Conservation (phyloP, 108 stramenopile genomes). For the Chaetoceros tenuissimus region DNA sequence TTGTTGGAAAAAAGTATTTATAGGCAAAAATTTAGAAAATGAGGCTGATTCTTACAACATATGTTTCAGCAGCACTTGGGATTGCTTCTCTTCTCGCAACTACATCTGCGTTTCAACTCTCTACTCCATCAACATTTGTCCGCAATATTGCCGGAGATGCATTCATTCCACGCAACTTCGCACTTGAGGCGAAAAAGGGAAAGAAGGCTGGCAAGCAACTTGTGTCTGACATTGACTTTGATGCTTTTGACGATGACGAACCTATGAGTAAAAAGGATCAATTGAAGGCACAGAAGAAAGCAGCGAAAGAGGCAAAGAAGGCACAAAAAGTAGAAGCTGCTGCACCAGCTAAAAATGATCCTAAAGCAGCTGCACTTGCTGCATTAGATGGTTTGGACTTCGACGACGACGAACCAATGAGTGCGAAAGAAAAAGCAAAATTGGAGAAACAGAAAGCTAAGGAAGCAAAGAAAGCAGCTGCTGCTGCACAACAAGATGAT, state of each 20-base stretch:
- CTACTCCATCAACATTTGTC: too few species aligned
- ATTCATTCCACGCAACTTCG: too few species aligned
- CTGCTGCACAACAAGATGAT: not conserved
- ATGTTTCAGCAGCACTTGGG: too few species aligned
- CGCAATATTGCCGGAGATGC: too few species aligned
- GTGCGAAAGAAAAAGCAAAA: conserved; percentile 13
- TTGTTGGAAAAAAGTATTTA: too few species aligned
- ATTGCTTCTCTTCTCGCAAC: too few species aligned
- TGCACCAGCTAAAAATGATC: conserved; percentile 28
- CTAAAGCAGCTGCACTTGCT: conserved; percentile 1
- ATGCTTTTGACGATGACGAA: conserved; percentile 32
- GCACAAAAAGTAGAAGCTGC: conserved; percentile 20
- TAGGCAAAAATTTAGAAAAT: too few species aligned
- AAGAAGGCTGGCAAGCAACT: not conserved
- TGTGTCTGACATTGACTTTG: conserved; percentile 39
- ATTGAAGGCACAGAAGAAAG: conserved; percentile 38
- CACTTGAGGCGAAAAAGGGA: too few species aligned
- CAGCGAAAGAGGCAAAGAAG: conserved; percentile 31
- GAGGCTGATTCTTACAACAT: too few species aligned
- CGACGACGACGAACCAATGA: conserved; percentile 15
- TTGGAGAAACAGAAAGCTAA: conserved; percentile 34
- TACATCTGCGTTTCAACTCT: too few species aligned
- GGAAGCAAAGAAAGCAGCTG: conserved; percentile 16
- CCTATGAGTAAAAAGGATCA: conserved; percentile 38
- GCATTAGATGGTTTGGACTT: conserved; percentile 1